Evolutionary conservation across 2,329 filamentous ascomycete species (phyloP).

Genomic region (Fusarium nisikadoi): DNA sequence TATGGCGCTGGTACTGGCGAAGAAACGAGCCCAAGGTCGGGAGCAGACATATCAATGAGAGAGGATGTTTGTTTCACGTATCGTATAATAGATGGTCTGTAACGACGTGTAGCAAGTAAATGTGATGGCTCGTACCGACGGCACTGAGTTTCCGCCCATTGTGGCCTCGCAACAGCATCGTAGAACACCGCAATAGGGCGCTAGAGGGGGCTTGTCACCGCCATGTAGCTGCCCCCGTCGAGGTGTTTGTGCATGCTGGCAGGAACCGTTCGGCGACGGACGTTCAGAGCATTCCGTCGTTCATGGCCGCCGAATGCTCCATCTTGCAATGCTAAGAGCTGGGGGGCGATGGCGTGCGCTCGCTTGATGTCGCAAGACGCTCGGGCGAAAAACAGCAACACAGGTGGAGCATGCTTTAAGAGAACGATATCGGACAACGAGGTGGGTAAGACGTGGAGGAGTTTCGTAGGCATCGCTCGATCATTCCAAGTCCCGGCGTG

Average conservation of each 20-base stretch:
- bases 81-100: accelerated
- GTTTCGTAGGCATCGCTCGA: accelerated
- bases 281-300: background rate
- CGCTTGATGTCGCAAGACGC: accelerated
- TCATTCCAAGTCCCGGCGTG: accelerated
- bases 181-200: accelerated
- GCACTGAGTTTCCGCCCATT: accelerated
- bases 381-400: background rate
- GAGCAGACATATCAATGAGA: accelerated
- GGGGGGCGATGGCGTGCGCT: background rate
- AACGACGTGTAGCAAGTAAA: accelerated
- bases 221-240: accelerated
- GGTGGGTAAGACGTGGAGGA: accelerated
- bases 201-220: accelerated
- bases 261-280: accelerated
- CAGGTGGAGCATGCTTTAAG: accelerated
- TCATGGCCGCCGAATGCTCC: background rate
- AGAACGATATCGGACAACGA: accelerated
- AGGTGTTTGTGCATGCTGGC: accelerated
- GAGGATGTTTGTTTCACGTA: accelerated
- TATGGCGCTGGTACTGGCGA: accelerated
- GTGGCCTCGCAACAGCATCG: accelerated
- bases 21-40: accelerated
- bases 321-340: background rate
- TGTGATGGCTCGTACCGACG: accelerated